Conservation (phyloP, 2,329 filamentous ascomycete species). For the Colletotrichum sp. region DNA sequence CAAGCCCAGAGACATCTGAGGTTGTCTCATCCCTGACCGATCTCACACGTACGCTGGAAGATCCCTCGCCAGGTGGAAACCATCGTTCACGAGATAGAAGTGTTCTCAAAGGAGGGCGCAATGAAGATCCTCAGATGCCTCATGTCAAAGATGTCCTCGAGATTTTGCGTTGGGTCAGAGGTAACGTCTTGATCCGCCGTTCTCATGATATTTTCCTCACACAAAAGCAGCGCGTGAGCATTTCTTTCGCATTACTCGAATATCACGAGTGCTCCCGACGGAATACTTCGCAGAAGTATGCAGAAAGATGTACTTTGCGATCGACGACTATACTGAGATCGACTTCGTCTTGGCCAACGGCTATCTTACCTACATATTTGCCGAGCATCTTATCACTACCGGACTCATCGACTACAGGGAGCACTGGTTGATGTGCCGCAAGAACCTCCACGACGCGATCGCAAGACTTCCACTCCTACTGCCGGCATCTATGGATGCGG, state of each 20-base stretch:
- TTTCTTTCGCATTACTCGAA: conserved; percentile 31
- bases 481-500: conserved; percentile 33
- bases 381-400: conserved; percentile 31
- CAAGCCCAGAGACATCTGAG: not conserved
- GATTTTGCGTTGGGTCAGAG: not conserved
- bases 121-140: not conserved
- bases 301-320: conserved; percentile 39
- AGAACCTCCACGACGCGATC: conserved; percentile 27
- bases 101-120: not conserved
- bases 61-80: not conserved
- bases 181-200: not conserved
- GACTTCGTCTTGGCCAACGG: conserved; percentile 40
- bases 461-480: conserved; percentile 29
- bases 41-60: not conserved
- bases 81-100: too few species aligned
- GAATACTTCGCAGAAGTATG: conserved; percentile 34
- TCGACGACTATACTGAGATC: conserved; percentile 33
- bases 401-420: conserved; percentile 26
- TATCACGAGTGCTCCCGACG: conserved; percentile 36
- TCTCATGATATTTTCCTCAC: not conserved
- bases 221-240: conserved; percentile 19
- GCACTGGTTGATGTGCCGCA: conserved; percentile 28
- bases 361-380: conserved; percentile 39
- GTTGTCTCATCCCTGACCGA: not conserved
- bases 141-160: not conserved